Evolutionary conservation across 768 basidiomycete species (phyloP), one percentile per base, ranked within the genome.

Genomic region (Lactarius evosmus): DNA sequence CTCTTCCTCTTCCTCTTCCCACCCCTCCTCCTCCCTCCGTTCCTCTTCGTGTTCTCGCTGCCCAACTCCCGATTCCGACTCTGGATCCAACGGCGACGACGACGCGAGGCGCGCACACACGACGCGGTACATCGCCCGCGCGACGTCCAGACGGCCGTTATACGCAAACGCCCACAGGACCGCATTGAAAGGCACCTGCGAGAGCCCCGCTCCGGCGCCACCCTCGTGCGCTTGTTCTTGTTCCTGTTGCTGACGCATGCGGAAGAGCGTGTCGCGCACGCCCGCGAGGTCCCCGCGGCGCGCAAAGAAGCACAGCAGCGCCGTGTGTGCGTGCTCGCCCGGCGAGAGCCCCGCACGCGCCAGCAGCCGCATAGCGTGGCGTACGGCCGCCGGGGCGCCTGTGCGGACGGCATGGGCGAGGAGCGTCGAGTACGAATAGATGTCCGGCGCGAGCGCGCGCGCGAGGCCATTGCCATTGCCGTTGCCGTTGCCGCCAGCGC

Each of bases 91-190:
- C n/a, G n/a, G n/a, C n/a, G n/a, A 16, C 19, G 11, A 29, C 6
- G 32, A 29, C n/a, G 5, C 40, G 4, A 25, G 8, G 44, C 62
- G 65, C 36, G 56, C 67, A 16, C 79, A 79, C 5, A 73, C 65
- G 29, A 78, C 68, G 58, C 82, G 82, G 68, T 92, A 94, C 33
- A 93, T 80, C 65, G 78, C 76, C 61, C 74, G 71, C 1, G 83
- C 84, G n/a, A 87, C 66, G 59, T 88, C 84, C 25, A 85, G 68
- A 22, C 79, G 81, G 16, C 77, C 74, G 56, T 79, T 80, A 40
- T 76, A 76, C 19, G 81, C 82, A 72, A 83, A 92, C 0, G 87
- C 86, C 85, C 85, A 88, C 9, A 94, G 75, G 69, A 82, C 84
- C 7, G 83, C 79, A 70, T 93, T 93, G 67, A 88, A 70, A 12